These are phyloP conservation scores for Physcia stellaris DNA, from an alignment of 495 filamentous ascomycete genomes.

Conservation along the genomic window DNA sequence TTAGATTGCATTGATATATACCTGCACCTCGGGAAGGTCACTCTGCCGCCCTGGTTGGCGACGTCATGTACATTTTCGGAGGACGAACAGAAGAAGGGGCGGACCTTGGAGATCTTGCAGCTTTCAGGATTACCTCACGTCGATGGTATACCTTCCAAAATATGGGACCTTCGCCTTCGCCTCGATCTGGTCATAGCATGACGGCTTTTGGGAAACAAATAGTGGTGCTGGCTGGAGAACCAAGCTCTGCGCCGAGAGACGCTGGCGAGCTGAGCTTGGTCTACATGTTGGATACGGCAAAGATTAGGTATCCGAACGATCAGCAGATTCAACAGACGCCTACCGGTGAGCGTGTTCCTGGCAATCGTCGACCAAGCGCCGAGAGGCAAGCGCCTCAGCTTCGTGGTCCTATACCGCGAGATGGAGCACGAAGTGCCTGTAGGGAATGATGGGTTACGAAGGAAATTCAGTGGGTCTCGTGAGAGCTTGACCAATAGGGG, in stretches of 20 bases:
- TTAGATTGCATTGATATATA: constrained; percentile 94
- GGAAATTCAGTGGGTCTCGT: constrained; percentile 35
- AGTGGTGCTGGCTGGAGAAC: constrained; percentile 85
- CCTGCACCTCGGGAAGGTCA: constrained; percentile 89
- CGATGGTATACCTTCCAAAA: constrained; percentile 99
- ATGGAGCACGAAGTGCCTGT: constrained; percentile 41
- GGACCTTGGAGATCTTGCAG: constrained; percentile 86
- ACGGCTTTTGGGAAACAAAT: constrained; percentile 84
- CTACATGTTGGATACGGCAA: constrained; percentile 85
- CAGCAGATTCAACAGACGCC: constrained; percentile 34
- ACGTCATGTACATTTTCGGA: constrained; percentile 99
- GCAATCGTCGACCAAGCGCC: constrained; percentile 26
- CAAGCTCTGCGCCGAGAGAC: constrained; percentile 71
- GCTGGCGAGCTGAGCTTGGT: constrained; percentile 73
- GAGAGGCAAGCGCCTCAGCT: constrained; percentile 20
- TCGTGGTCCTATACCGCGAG: constrained; percentile 43
- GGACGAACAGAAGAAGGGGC: constrained; percentile 87
- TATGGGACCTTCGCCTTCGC: constrained; percentile 92
- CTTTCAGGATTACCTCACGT: constrained; percentile 80
- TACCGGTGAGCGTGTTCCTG: constrained; percentile 21
- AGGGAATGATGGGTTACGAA: constrained; percentile 39
- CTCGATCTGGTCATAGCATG: constrained; percentile 94
- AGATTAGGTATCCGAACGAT: constrained; percentile 90
- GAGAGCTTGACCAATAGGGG: constrained; percentile 32
- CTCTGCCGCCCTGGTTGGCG: constrained; percentile 79